Percentiles rank a stretch among this genome's conserved stretches.
phyloP scores from a whole-genome alignment of 176 grass and related monocot genomes.

The Aegilops bicornis region DNA sequence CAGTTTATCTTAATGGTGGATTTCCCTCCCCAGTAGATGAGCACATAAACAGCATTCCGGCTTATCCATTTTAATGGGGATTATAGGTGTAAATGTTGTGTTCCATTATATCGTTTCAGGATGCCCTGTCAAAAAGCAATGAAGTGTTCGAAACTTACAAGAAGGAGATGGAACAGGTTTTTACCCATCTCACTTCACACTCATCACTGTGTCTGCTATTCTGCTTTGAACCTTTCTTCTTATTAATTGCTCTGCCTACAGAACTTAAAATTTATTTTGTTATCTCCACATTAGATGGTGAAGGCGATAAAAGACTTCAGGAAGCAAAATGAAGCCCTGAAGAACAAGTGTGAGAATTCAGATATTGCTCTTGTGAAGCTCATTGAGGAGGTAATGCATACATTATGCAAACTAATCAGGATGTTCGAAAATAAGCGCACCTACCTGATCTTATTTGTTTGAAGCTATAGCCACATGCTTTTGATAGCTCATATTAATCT shows the following conservation, averaged over 20 bases:
- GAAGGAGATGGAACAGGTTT: conserved; percentile 91
- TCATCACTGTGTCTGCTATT: conserved; percentile 18
- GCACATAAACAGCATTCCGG: background rate
- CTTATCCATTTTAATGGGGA: conserved; percentile 3
- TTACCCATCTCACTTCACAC: conserved; percentile 11
- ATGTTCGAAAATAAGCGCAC: background rate
- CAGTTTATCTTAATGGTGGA: background rate
- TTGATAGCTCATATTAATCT: background rate
- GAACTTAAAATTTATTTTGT: conserved; percentile 1
- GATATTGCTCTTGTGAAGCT: conserved; percentile 91
- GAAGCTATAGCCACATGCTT: background rate
- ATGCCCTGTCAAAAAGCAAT: conserved; percentile 95
- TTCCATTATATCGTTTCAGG: conserved; percentile 48
- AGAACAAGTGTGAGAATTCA: conserved; percentile 91
- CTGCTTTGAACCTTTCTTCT: conserved; percentile 12
- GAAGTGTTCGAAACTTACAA: conserved; percentile 91
- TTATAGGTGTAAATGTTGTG: background rate
- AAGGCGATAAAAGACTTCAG: conserved; percentile 75
- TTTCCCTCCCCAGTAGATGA: background rate
- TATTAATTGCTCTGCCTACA: background rate
- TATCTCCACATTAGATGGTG: conserved; percentile 71
- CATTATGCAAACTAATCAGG: conserved; percentile 9
- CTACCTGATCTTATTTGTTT: background rate
- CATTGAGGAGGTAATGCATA: conserved; percentile 77
- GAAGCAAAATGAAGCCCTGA: conserved; percentile 80